A percentile compares a stretch with the other conserved stretches of the same genome.
phyloP scores from a whole-genome alignment of 306 rosid species.

The Mimosa bimucronata region DNA sequence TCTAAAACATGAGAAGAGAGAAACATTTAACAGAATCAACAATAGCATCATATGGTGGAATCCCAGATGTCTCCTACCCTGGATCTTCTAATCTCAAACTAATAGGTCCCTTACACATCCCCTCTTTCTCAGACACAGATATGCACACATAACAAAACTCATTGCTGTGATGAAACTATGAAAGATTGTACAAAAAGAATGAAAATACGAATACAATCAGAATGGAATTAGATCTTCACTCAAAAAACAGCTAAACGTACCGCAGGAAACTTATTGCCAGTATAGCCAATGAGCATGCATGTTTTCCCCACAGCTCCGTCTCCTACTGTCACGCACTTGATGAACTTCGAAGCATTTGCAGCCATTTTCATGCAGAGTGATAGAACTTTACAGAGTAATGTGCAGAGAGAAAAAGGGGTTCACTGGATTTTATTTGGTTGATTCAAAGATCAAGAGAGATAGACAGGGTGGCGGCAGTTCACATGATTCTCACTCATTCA shows the following conservation, averaged over 20 bases:
- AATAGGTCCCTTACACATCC: background rate
- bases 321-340: slow-evolving; percentile 91
- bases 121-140: background rate
- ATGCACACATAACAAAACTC: background rate
- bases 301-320: slow-evolving; percentile 98
- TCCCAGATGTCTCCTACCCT: slow-evolving; percentile 15
- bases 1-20: slow-evolving; percentile 15
- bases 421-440: slow-evolving; percentile 51
- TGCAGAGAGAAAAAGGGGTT: slow-evolving; percentile 27
- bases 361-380: slow-evolving; percentile 60
- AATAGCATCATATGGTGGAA: slow-evolving; percentile 15
- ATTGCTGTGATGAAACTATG: background rate
- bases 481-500: slow-evolving; percentile 81
- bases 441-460: slow-evolving; percentile 44
- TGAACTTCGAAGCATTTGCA: slow-evolving; percentile 80
- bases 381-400: slow-evolving; percentile 29
- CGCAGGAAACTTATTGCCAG: slow-evolving; percentile 91
- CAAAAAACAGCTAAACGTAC: slow-evolving; percentile 40
- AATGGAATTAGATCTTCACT: slow-evolving; percentile 42
- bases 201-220: slow-evolving; percentile 44
- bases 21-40: slow-evolving; percentile 26
- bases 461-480: slow-evolving; percentile 52
- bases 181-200: slow-evolving; percentile 26
- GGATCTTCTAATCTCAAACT: slow-evolving; percentile 14
- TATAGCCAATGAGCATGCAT: slow-evolving; percentile 95